Conservation (phyloP, 495 filamentous ascomycete species). For the Podospora tetraspora region DNA sequence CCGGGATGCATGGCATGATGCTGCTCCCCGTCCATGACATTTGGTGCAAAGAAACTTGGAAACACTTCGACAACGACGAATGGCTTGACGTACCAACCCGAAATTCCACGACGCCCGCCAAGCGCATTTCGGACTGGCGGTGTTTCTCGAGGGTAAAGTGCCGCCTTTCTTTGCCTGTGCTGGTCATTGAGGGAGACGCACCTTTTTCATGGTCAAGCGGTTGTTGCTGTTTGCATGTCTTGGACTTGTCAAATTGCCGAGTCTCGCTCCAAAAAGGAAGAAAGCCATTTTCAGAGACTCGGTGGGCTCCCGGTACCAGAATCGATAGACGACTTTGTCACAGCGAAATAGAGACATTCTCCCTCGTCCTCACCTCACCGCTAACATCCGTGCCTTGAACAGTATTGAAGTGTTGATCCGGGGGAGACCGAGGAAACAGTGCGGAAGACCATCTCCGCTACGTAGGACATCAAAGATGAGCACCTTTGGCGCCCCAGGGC, state of each 20-base stretch:
- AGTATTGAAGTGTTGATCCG: no score
- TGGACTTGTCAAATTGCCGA: neutral
- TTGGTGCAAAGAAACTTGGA: neutral
- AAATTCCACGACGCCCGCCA: neutral
- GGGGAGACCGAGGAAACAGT: no score
- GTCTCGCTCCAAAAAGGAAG: neutral
- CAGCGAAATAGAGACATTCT: neutral
- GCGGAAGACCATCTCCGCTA: no score
- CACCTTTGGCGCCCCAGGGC: constrained; percentile 74
- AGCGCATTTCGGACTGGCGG: neutral
- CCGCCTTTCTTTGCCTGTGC: neutral
- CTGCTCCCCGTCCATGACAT: neutral
- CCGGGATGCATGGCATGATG: neutral
- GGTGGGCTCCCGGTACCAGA: neutral
- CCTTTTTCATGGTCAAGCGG: neutral
- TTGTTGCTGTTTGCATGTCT: neutral
- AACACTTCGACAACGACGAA: neutral
- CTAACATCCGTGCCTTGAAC: neutral
- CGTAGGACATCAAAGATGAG: constrained; percentile 36
- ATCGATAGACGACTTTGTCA: neutral
- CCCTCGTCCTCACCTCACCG: neutral
- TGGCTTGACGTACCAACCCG: neutral
- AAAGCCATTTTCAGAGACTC: neutral
- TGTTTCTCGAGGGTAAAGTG: neutral
- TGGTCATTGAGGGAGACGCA: neutral